Conservation (phyloP, 805 yeast species). For the Nakazawaea anatomiae region DNA sequence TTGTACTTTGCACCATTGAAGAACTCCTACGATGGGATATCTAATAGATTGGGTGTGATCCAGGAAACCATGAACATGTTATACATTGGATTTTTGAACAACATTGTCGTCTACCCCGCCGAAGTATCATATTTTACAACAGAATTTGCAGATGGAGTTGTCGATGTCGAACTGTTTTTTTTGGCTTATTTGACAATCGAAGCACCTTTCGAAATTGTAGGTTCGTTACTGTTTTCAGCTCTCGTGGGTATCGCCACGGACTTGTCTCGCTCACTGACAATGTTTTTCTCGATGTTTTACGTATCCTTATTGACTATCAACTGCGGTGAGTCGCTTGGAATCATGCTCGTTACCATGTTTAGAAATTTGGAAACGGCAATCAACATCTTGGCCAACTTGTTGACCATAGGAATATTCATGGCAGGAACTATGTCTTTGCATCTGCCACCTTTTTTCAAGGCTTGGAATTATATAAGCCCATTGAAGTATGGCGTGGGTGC, state of each 20-base stretch:
- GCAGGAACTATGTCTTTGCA: constrained; percentile 70
- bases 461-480: constrained; percentile 63
- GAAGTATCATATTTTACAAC: constrained; percentile 63
- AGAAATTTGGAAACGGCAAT: constrained; percentile 66
- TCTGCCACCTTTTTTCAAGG: constrained; percentile 59
- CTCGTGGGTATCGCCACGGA: constrained; percentile 61
- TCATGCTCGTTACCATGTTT: constrained; percentile 59
- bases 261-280: constrained; percentile 54
- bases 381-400: constrained; percentile 50
- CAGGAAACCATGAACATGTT: constrained; percentile 54
- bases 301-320: constrained; percentile 44
- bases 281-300: constrained; percentile 55
- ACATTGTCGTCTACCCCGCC: constrained; percentile 58
- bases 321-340: constrained; percentile 74
- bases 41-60: constrained; percentile 65
- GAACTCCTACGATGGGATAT: constrained; percentile 43
- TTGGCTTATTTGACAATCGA: constrained; percentile 48
- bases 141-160: constrained; percentile 63
- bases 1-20: constrained; percentile 61
- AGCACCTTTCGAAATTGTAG: constrained; percentile 49
- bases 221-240: constrained; percentile 48
- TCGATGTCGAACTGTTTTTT: constrained; percentile 55
- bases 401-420: constrained; percentile 65
- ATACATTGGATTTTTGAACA: constrained; percentile 66
- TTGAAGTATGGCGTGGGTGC: constrained; percentile 56